These are phyloP conservation scores for Obba rivulosa DNA, from an alignment of 768 basidiomycete species.

Conservation along the genomic window DNA sequence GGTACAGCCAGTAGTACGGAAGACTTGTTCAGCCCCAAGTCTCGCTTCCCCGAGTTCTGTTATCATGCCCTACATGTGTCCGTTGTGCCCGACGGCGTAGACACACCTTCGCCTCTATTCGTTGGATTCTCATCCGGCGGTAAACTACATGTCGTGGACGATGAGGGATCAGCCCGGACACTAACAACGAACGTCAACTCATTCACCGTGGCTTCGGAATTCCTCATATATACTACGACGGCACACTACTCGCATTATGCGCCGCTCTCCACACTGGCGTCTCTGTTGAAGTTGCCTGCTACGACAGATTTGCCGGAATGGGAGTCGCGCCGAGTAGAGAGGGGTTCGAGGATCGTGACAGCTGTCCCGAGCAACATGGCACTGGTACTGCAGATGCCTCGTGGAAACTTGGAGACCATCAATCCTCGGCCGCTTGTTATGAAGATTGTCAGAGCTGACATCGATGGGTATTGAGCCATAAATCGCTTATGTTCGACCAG, in stretches of 20 bases:
- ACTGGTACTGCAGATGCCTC: conserved; percentile 93
- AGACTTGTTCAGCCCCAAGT: neutral
- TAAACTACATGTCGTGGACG: conserved; percentile 52
- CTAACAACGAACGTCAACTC: conserved; percentile 62
- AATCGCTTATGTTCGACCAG: neutral
- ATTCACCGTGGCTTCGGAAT: conserved; percentile 65
- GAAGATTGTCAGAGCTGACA: conserved; percentile 71
- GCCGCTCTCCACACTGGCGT: conserved; percentile 37
- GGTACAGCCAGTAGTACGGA: no score
- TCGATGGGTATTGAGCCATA: conserved; percentile 68
- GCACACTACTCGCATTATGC: conserved; percentile 78
- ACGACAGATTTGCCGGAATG: conserved; percentile 28
- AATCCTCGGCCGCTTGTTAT: conserved; percentile 90
- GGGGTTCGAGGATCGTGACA: conserved; percentile 85
- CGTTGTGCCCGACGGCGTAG: neutral
- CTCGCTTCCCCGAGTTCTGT: conserved; percentile 59
- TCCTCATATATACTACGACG: conserved; percentile 80
- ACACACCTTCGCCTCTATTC: conserved; percentile 32
- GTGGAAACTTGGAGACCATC: conserved; percentile 95
- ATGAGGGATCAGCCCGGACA: conserved; percentile 20
- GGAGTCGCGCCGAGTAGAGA: conserved; percentile 79
- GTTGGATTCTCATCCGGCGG: conserved; percentile 63
- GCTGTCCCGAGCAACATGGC: conserved; percentile 85
- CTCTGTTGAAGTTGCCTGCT: conserved; percentile 11
- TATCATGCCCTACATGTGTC: conserved; percentile 33